Conservation (phyloP, 2,329 filamentous ascomycete species). For the Herpotrichia juniperi region DNA sequence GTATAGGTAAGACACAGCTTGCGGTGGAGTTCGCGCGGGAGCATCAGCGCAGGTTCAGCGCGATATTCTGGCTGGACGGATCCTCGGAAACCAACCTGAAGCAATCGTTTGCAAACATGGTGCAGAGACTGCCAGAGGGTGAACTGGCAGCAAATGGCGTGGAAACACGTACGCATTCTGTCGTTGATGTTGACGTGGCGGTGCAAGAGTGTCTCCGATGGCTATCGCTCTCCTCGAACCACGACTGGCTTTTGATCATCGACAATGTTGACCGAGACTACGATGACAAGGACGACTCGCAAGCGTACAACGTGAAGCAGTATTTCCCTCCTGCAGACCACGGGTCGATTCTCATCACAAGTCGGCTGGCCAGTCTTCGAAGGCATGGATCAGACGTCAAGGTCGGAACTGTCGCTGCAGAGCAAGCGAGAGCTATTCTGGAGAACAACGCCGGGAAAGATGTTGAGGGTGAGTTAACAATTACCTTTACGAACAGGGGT, state of each 20-base stretch:
- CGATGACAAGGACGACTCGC: conserved; percentile 12
- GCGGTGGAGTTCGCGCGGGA: no score
- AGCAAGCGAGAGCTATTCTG: conserved; percentile 32
- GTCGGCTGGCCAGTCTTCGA: conserved; percentile 18
- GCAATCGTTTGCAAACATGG: no score
- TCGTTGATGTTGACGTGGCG: conserved; percentile 13
- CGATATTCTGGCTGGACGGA: no score
- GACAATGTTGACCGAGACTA: conserved; percentile 26
- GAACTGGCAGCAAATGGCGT: conserved; percentile 14
- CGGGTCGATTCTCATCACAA: conserved; percentile 25
- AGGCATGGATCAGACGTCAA: conserved; percentile 35
- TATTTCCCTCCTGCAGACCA: conserved; percentile 23
- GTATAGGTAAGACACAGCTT: no score
- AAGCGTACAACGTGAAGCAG: conserved; percentile 20
- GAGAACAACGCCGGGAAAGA: no score
- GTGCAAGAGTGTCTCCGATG: conserved; percentile 21
- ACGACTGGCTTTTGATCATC: conserved; percentile 21
- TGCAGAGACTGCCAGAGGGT: conserved; percentile 16
- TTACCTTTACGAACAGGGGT: no score
- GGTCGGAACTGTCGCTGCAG: conserved; percentile 24
- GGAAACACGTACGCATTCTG: conserved; percentile 14
- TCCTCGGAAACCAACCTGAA: no score
- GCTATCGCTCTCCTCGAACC: conserved; percentile 20
- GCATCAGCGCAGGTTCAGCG: no score
- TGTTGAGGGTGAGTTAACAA: no score